These are phyloP conservation scores for Rhododendron molle DNA, from an alignment of 148 eudicot species.

Conservation along the genomic window DNA sequence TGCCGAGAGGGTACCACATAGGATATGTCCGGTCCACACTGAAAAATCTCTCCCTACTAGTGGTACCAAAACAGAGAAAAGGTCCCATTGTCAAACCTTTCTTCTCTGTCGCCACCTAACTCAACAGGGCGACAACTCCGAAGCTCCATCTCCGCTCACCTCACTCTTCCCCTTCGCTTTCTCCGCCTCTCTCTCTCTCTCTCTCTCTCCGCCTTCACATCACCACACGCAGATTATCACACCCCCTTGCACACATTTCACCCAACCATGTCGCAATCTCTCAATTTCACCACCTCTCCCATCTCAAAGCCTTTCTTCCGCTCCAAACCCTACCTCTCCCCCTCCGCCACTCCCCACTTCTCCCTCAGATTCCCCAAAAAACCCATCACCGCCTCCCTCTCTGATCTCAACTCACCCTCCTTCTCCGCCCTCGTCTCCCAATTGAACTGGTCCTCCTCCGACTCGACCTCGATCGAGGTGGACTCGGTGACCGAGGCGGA, in stretches of 20 bases:
- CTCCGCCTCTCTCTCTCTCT: neutral
- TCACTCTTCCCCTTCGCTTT: neutral
- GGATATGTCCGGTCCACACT: too few relatives aligned
- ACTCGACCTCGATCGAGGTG: slow-evolving; percentile 52
- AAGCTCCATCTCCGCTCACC: neutral
- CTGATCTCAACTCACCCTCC: slow-evolving; percentile 12
- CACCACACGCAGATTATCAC: neutral
- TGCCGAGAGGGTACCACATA: too few relatives aligned
- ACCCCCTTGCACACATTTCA: neutral
- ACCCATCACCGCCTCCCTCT: slow-evolving; percentile 6
- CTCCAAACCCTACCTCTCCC: slow-evolving; percentile 11
- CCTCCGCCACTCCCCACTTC: slow-evolving; percentile 13
- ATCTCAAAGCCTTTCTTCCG: slow-evolving; percentile 12
- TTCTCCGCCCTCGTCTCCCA: neutral
- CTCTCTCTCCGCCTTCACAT: neutral
- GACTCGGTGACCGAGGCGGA: slow-evolving; percentile 85
- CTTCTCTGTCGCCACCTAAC: neutral
- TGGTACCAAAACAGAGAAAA: too few relatives aligned
- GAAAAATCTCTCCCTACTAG: too few relatives aligned
- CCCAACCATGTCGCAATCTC: slow-evolving; percentile 41
- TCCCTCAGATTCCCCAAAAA: neutral
- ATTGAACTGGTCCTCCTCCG: neutral
- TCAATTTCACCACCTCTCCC: slow-evolving; percentile 19
- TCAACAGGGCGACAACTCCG: neutral
- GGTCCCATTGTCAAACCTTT: neutral